phyloP scores from a whole-genome alignment of 306 rosid species.

The Citrullus mucosospermus region DNA sequence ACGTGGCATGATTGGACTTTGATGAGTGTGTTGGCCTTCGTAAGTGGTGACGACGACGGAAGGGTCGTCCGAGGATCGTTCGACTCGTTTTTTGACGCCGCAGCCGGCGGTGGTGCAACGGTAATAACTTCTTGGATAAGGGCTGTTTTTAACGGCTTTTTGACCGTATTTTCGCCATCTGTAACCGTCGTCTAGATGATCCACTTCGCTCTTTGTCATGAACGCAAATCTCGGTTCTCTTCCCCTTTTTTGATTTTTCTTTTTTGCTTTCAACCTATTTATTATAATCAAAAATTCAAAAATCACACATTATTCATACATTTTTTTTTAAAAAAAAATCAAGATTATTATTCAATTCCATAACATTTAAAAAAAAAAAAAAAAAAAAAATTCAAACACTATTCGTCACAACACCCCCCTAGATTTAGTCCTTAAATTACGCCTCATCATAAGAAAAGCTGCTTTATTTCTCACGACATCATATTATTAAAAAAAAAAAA shows the following conservation, averaged over 20 bases:
- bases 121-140: slow-evolving; percentile 56
- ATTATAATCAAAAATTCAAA: too few relatives aligned
- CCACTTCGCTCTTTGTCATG: slow-evolving; percentile 49
- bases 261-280: slow-evolving; percentile 28
- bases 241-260: slow-evolving; percentile 32
- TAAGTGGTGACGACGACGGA: slow-evolving; percentile 41
- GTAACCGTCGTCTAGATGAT: slow-evolving; percentile 50
- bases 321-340: too few relatives aligned
- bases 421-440: neutral
- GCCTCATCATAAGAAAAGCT: neutral
- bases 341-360: too few relatives aligned
- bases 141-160: slow-evolving; percentile 58
- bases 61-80: slow-evolving; percentile 36
- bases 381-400: too few relatives aligned
- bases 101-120: slow-evolving; percentile 48
- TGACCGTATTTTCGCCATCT: slow-evolving; percentile 71
- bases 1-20: slow-evolving; percentile 25
- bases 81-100: slow-evolving; percentile 57
- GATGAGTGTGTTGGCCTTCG: slow-evolving; percentile 51
- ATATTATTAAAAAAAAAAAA: neutral
- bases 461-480: neutral
- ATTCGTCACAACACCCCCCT: neutral
- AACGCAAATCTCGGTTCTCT: slow-evolving; percentile 37
- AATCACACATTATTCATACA: too few relatives aligned
- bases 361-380: too few relatives aligned